Base-by-base conservation (phyloP, 2,329 filamentous ascomycete species). In the Cryoendolithus antarcticus region DNA sequence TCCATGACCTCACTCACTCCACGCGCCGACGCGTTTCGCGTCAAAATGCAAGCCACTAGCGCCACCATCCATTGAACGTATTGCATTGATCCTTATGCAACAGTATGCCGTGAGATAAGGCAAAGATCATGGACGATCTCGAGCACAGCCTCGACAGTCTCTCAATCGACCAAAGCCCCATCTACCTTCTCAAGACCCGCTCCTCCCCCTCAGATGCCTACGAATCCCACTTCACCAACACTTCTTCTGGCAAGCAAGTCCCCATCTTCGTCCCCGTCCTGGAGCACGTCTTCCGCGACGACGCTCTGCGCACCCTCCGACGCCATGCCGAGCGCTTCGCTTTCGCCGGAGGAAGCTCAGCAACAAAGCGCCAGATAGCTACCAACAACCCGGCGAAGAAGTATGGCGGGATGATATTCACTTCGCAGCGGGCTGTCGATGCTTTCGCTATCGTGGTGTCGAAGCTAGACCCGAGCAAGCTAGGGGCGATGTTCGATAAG, bases 341-440 rank as follows among this genome's bases (percentile, higher is more conserved):
- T 19, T 63, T 69, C 43, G 54, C 53, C 4, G 49, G 49, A 2
- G 46, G 52, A 27, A 52, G 49, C 19, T 42, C 46, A 37, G 53
- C 49, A 30, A 50, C 51, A 21, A 44, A 39, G 3, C 46, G 49
- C 13, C 45, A 54, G n/a, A 50, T 46, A 41, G 55, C 54, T 4
- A 56, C 52, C 9, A 44, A 55, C 44, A 55, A 57, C 40, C 53
- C 51, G 5, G 53, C 52, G 9, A 58, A 60, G 39, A 55, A 62
- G 9, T 89, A 84, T 53, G 82, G 82, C 4, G 84, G 82, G 11
- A 63, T 89, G 42, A 78, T 91, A 35, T 89, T 91, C 55, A 91
- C 84, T 2, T 88, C 82, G 6, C 85, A 91, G 57, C 72, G 84
- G 35, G 82, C 85, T 1, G 84, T 91, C 2, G 85, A 91, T 56